Conservation (phyloP, 805 yeast genomes). For the Hanseniaspora thailandica region DNA sequence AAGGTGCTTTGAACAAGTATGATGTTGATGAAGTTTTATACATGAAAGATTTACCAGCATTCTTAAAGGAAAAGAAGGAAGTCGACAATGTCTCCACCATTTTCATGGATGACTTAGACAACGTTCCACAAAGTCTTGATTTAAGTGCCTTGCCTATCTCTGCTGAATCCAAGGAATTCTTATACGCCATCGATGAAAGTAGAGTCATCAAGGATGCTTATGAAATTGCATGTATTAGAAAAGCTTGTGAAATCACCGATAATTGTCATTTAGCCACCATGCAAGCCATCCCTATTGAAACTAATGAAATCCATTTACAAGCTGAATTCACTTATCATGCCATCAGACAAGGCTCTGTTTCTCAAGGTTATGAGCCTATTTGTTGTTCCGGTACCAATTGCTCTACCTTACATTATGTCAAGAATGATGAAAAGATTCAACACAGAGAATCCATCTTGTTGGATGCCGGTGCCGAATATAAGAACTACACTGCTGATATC, state of each 20-base stretch:
- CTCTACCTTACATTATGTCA: slow-evolving; percentile 80
- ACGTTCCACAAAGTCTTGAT: slow-evolving; percentile 29
- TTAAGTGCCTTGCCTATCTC: slow-evolving; percentile 30
- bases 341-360: slow-evolving; percentile 82
- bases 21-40: slow-evolving; percentile 78
- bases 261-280: slow-evolving; percentile 82
- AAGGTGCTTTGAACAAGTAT: slow-evolving; percentile 50
- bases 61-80: slow-evolving; percentile 18
- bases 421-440: slow-evolving; percentile 55
- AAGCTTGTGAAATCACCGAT: slow-evolving; percentile 77
- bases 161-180: slow-evolving; percentile 38
- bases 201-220: slow-evolving; percentile 73
- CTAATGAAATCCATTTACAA: slow-evolving; percentile 80
- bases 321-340: slow-evolving; percentile 94
- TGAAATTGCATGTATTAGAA: slow-evolving; percentile 64
- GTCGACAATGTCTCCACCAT: slow-evolving; percentile 22
- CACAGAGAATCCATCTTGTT: slow-evolving; percentile 60
- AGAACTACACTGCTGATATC: slow-evolving; percentile 82
- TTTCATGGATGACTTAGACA: slow-evolving; percentile 47
- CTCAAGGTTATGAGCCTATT: slow-evolving; percentile 84
- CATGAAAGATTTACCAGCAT: slow-evolving; percentile 36
- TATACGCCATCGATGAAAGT: slow-evolving; percentile 75
- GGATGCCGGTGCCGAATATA: slow-evolving; percentile 98
- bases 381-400: slow-evolving; percentile 90
- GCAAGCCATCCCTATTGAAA: slow-evolving; percentile 82